Base-by-base conservation (phyloP, 257 asterid species). In the Fraxinus excelsior region DNA sequence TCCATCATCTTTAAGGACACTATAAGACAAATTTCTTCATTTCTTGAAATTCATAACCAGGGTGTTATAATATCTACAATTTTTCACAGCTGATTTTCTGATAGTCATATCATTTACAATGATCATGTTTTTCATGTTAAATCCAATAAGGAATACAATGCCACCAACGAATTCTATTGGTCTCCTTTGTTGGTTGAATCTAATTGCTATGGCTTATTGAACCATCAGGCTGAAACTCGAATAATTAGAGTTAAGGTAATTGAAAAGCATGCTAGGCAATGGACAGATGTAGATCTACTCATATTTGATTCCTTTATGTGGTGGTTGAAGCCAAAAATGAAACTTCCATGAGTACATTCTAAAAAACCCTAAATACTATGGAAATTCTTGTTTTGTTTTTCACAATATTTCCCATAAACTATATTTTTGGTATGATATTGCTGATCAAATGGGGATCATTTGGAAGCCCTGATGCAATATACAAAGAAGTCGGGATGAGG, bases 171-270 rank as follows among this genome's bases (percentile, higher is more conserved):
- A 37, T 88, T 85, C 71, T 88, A 86, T 71, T 84, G 90, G 90
- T 82, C 85, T 3, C 91, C 91, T 0, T 46, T 88, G 75, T 74
- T 88, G 25, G 88, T 88, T 9, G 91, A 88, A 51, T 85, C 90
- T 35, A 88, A 88, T 70, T 80, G 82, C 12, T 87, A 86, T 74
- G 85, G 82, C 60, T 78, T 87, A 1, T 28, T 73, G 7, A 32
- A 75, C 53, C 91, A 88, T 66, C 85, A 78, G 10, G 76, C 72
- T 23, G 25, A 69, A 4, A 76, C 84, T 16, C 79, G 86, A 46
- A 75, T 79, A 8, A 53, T 80, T 62, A 74, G 89, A 76, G 64
- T 85, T 10, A 62, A 83, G 49, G 72, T 85, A 18, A 86, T 88
- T 68, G 90, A 86, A 72, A 88, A 76, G 65, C 89, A 86, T 83